Percentiles rank a stretch among this genome's conserved stretches.
Evolutionary conservation across 2,329 filamentous ascomycete species (phyloP).

Genomic region (Fusarium compactum): DNA sequence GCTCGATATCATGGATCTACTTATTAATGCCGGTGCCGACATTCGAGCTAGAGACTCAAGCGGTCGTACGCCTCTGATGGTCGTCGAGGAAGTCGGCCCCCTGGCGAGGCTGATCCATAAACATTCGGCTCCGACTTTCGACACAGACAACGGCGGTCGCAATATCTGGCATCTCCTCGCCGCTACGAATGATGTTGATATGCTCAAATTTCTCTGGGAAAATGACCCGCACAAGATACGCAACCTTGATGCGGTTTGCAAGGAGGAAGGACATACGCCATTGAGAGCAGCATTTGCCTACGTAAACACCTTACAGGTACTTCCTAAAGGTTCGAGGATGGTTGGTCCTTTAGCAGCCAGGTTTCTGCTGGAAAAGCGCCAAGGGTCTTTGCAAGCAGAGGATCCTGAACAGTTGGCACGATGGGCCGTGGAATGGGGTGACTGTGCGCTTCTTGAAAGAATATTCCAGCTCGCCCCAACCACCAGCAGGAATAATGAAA

Average conservation of each 20-base stretch:
- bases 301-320: constrained; percentile 4
- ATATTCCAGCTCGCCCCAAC: constrained; percentile 27
- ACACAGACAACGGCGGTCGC: constrained; percentile 48
- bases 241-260: constrained; percentile 45
- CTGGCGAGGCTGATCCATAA: constrained; percentile 47
- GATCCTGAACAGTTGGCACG: constrained; percentile 20
- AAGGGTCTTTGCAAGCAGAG: background rate
- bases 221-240: constrained; percentile 47
- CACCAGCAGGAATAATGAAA: constrained; percentile 27
- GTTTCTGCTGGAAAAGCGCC: constrained; percentile 34
- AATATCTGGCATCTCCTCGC: constrained; percentile 56
- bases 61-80: constrained; percentile 54
- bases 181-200: constrained; percentile 47
- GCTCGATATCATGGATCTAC: constrained; percentile 45
- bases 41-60: constrained; percentile 45
- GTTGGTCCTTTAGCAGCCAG: constrained; percentile 21
- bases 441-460: constrained; percentile 35
- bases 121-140: constrained; percentile 47
- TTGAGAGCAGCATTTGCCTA: constrained; percentile 49
- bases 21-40: constrained; percentile 47
- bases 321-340: background rate
- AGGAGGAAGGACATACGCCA: constrained; percentile 46
- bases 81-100: constrained; percentile 45
- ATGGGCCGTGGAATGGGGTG: constrained; percentile 49
- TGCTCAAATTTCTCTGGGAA: constrained; percentile 49